Evolutionary conservation across 805 yeast species (phyloP).

Genomic region (Yarrowia osloensis): DNA sequence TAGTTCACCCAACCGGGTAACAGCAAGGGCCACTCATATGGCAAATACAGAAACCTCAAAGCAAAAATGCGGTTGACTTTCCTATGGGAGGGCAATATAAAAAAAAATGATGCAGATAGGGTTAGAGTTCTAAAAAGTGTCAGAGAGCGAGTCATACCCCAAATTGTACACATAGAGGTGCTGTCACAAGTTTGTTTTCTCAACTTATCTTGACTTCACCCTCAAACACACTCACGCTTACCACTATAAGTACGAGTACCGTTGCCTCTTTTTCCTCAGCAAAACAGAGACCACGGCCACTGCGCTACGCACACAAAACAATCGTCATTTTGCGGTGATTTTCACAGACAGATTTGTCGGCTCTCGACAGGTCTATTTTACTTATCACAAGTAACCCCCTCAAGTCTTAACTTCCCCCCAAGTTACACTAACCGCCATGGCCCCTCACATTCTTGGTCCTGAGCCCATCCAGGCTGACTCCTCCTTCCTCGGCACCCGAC

Average conservation of each 20-base stretch:
- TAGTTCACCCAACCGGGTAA: not conserved
- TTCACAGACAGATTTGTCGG: conserved; percentile 24
- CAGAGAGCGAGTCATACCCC: conserved; percentile 17
- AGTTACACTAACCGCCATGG: conserved; percentile 5
- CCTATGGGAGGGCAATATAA: not conserved
- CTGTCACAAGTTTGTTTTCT: not conserved
- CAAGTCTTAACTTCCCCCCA: not conserved
- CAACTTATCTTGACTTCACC: not conserved
- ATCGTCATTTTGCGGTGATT: conserved; percentile 27
- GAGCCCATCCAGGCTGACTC: conserved; percentile 12
- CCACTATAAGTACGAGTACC: conserved; percentile 29
- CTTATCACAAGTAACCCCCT: not conserved
- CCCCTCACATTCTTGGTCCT: conserved; percentile 23
- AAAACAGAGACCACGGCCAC: conserved; percentile 25
- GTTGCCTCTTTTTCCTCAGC: conserved; percentile 2
- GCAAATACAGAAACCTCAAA: not conserved
- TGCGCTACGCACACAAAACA: conserved; percentile 25
- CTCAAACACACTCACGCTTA: conserved; percentile 20
- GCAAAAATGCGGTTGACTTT: not conserved
- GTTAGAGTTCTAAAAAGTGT: conserved; percentile 8
- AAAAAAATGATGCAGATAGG: not conserved
- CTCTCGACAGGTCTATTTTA: conserved; percentile 27
- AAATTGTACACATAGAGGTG: not conserved
- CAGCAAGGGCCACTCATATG: conserved; percentile 9
- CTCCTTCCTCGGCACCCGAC: not conserved